Evolutionary conservation across 257 asterid species (phyloP).

Genomic region (Penstemon eatonii): DNA sequence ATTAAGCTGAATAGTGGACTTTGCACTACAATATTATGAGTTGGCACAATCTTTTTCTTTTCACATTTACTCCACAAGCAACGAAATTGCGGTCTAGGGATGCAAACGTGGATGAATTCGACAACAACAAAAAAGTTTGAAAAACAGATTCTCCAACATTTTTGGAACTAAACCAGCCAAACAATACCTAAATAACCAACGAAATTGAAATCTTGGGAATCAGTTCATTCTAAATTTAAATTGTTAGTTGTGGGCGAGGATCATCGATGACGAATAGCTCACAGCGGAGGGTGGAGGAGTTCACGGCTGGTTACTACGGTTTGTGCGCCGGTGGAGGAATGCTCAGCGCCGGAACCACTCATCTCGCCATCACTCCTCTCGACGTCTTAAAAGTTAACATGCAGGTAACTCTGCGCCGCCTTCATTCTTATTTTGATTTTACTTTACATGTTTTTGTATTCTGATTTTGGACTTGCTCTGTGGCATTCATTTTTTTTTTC

Average conservation of each 20-base stretch:
- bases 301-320: slow-evolving; percentile 56
- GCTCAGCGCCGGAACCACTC: slow-evolving; percentile 74
- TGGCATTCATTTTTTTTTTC: not conserved
- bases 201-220: not conserved
- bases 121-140: not conserved
- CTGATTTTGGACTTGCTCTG: not conserved
- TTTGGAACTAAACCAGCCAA: slow-evolving; percentile 10
- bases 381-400: slow-evolving; percentile 76
- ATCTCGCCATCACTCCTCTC: slow-evolving; percentile 74
- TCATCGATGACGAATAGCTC: slow-evolving; percentile 27
- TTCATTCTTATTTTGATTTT: too few species aligned
- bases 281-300: slow-evolving; percentile 45
- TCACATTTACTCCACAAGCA: too few species aligned
- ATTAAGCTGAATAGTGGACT: too few species aligned
- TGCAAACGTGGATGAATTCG: slow-evolving; percentile 13
- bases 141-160: not conserved
- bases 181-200: not conserved
- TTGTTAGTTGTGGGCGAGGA: not conserved
- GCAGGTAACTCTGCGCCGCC: slow-evolving; percentile 44
- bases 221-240: not conserved
- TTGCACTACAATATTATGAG: too few species aligned
- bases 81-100: slow-evolving; percentile 1
- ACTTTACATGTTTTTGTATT: not conserved
- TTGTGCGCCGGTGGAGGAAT: slow-evolving; percentile 63
- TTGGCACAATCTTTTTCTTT: too few species aligned